Base-by-base conservation (phyloP, 768 basidiomycete species). In the Pleurotus citrinopileatus region DNA sequence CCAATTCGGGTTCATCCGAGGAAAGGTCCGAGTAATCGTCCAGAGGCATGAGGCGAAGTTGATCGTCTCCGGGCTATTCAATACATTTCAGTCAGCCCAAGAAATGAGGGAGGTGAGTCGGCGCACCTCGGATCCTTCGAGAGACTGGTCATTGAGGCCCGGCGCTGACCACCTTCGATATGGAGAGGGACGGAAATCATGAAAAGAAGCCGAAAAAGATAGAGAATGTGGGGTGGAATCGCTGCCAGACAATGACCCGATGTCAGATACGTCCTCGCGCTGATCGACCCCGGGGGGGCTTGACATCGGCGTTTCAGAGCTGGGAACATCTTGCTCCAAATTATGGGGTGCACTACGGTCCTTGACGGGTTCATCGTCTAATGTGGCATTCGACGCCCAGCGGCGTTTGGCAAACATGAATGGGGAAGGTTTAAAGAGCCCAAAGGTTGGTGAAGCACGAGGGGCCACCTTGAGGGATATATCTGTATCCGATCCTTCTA, bases 371-470 rank as follows among this genome's bases (percentile, higher is more conserved):
- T 69, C 72, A 55, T 67, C 65, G 37, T 67, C 68, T 53, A 66
- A 66, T 43, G 72, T 71, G 59, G 67, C 68, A 29, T 66, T 61
- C 37, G 75, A 76, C 56, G 71, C 77, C 84, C 84, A 85, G 55
- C 83, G 78, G 51, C 80, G 79, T 60, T 77, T 78, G 6, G 84
- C 83, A 63, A 82, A 84, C 59, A 77, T 76, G 65, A 79, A 75
- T n/a, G 84, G 84, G 32, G 82, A 80, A 13, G 85, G 85, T 47
- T 82, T 82, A 65, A 75, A 80, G 20, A 77, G 79, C 60, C 70
- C 73, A 45, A 74, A 70, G 27, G 64, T 68, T 23, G 70, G 57
- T 8, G 60, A 52, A 3, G 65, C 58, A 4, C 66, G 43, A 17
- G 59, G 54, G 20, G 64, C 38, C 9, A 60, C 37, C 36, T 58